These are phyloP conservation scores for Pichia scutulata DNA, from an alignment of 805 yeast species.

Conservation along the genomic window DNA sequence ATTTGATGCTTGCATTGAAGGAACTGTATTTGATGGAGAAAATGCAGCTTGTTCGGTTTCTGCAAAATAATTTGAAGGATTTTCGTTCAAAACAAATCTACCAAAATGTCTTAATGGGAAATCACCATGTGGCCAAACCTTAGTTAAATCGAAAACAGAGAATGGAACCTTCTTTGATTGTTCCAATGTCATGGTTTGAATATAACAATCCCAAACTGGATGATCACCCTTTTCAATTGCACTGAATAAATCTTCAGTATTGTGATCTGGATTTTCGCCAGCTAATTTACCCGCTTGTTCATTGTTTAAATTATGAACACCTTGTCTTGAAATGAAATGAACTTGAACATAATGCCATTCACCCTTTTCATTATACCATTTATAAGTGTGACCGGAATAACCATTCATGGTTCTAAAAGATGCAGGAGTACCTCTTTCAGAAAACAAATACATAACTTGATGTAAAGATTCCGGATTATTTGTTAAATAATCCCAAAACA, in stretches of 20 bases:
- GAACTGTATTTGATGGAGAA: slow-evolving; percentile 79
- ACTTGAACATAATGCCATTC: slow-evolving; percentile 76
- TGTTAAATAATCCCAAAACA: slow-evolving; percentile 80
- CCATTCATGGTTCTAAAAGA: slow-evolving; percentile 75
- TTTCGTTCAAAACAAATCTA: slow-evolving; percentile 68
- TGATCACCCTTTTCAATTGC: slow-evolving; percentile 68
- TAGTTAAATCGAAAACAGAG: slow-evolving; percentile 84
- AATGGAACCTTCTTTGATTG: slow-evolving; percentile 70
- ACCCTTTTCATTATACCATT: slow-evolving; percentile 69
- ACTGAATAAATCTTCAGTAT: slow-evolving; percentile 72
- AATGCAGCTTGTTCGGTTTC: slow-evolving; percentile 84
- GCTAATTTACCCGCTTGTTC: slow-evolving; percentile 63
- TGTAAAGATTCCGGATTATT: slow-evolving; percentile 68
- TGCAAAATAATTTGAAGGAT: slow-evolving; percentile 81
- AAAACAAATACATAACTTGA: slow-evolving; percentile 65
- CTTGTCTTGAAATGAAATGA: slow-evolving; percentile 61
- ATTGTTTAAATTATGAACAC: slow-evolving; percentile 38
- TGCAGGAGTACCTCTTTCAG: slow-evolving; percentile 79
- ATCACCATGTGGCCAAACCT: slow-evolving; percentile 84
- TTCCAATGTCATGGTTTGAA: slow-evolving; percentile 81
- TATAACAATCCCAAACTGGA: slow-evolving; percentile 81
- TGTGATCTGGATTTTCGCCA: slow-evolving; percentile 77
- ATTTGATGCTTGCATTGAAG: slow-evolving; percentile 74
- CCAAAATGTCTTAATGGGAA: slow-evolving; percentile 87
- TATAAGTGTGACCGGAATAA: slow-evolving; percentile 78